phyloP scores from a whole-genome alignment of 345 rosid genomes.

The Salix arbutifolia region DNA sequence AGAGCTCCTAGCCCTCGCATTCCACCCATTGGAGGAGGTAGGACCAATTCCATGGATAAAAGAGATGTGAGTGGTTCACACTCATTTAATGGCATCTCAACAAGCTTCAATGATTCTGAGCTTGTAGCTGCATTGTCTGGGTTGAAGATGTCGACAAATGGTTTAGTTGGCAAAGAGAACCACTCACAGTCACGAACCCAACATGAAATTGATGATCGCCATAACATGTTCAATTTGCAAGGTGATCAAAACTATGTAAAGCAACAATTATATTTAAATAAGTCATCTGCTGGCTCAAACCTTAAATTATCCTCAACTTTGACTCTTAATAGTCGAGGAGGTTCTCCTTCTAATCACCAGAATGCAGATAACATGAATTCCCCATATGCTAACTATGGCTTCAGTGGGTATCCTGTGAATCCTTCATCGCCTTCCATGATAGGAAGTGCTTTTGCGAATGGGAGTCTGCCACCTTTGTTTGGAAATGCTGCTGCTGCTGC shows the following conservation, averaged over 20 bases:
- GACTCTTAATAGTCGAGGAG: conserved; percentile 37
- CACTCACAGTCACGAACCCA: conserved; percentile 26
- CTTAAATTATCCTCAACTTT: conserved; percentile 33
- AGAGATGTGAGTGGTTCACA: conserved; percentile 32
- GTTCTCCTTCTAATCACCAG: conserved; percentile 36
- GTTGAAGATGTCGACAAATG: conserved; percentile 46
- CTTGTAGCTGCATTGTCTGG: conserved; percentile 51
- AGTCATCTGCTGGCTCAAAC: conserved; percentile 30
- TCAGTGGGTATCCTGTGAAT: conserved; percentile 34
- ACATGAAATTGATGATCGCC: conserved; percentile 33
- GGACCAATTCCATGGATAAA: conserved; percentile 44
- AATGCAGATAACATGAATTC: conserved; percentile 34
- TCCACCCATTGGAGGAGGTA: conserved; percentile 55
- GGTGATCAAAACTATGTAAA: conserved; percentile 26
- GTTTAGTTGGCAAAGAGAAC: conserved; percentile 35
- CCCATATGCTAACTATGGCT: conserved; percentile 39
- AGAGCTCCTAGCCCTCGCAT: conserved; percentile 57
- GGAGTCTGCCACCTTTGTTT: conserved; percentile 47
- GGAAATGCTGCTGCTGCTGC: conserved; percentile 52
- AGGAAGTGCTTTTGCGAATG: conserved; percentile 40
- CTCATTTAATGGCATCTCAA: conserved; percentile 37
- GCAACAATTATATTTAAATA: conserved; percentile 23
- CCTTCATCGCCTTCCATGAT: conserved; percentile 49
- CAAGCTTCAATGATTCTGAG: conserved; percentile 39
- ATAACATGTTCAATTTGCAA: conserved; percentile 34